phyloP scores from a whole-genome alignment of 2,329 filamentous ascomycete genomes.

The Colletotrichum sansevieriae region DNA sequence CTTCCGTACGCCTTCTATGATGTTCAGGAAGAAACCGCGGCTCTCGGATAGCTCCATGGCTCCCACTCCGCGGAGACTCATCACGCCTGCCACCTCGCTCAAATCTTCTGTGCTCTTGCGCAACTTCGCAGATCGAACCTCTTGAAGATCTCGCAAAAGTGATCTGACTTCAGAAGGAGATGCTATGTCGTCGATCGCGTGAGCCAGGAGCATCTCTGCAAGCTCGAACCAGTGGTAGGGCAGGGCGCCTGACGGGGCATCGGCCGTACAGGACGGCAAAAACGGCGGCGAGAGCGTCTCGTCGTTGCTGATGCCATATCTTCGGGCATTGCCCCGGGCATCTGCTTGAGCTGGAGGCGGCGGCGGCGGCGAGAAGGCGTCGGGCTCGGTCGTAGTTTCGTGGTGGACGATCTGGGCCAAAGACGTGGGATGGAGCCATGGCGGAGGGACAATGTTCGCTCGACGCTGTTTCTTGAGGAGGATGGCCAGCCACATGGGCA shows the following conservation, averaged over 20 bases:
- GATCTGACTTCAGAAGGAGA: slow-evolving; percentile 80
- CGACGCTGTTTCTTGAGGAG: slow-evolving; percentile 94
- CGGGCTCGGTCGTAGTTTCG: slow-evolving; percentile 80
- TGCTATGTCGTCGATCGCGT: slow-evolving; percentile 84
- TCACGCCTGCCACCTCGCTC: slow-evolving; percentile 79
- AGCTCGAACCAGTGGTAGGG: slow-evolving; percentile 98
- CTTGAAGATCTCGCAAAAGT: slow-evolving; percentile 83
- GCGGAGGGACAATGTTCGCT: slow-evolving; percentile 90
- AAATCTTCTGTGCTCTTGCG: slow-evolving; percentile 79
- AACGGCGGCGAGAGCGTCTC: slow-evolving; percentile 77
- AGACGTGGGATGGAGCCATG: slow-evolving; percentile 85
- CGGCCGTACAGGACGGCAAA: slow-evolving; percentile 78
- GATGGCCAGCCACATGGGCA: slow-evolving; percentile 95
- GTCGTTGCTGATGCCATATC: slow-evolving; percentile 47
- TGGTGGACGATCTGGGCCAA: slow-evolving; percentile 83
- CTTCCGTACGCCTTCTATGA: slow-evolving; percentile 89
- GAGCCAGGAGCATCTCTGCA: slow-evolving; percentile 86
- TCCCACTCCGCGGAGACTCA: slow-evolving; percentile 80
- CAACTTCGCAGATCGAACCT: slow-evolving; percentile 92
- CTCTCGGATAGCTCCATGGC: slow-evolving; percentile 94
- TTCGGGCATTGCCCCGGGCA: slow-evolving; percentile 57
- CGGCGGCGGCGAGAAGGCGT: slow-evolving; percentile 83
- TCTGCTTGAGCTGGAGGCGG: slow-evolving; percentile 70
- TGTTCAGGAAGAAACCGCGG: slow-evolving; percentile 83
- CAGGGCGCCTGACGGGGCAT: slow-evolving; percentile 76